phyloP scores from a whole-genome alignment of 1,284 basidiomycete species.

The Schizophyllum amplum region DNA sequence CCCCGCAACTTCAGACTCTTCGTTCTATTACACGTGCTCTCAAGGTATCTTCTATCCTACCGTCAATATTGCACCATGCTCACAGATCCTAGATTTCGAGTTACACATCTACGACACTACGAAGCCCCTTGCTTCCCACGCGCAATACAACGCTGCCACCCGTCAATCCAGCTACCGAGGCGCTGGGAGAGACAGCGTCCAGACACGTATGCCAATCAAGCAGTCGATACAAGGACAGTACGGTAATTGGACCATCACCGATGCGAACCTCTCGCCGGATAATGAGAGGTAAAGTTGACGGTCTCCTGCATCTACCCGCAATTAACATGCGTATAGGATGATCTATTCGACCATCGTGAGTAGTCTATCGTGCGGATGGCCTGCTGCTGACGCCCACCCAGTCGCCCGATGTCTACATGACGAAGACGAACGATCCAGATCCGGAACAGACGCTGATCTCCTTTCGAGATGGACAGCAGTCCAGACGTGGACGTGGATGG shows the following conservation, averaged over 20 bases:
- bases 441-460: slow-evolving; percentile 66
- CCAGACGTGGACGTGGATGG: slow-evolving; percentile 18
- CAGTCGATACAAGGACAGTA: slow-evolving; percentile 74
- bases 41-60: slow-evolving; percentile 42
- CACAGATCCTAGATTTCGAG: slow-evolving; percentile 58
- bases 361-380: neutral
- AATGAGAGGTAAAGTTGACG: slow-evolving; percentile 64
- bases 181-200: slow-evolving; percentile 18
- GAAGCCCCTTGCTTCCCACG: slow-evolving; percentile 29
- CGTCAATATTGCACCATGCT: slow-evolving; percentile 2
- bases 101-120: slow-evolving; percentile 85
- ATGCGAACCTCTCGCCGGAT: slow-evolving; percentile 87
- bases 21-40: slow-evolving; percentile 76
- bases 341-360: slow-evolving; percentile 86
- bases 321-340: slow-evolving; percentile 44
- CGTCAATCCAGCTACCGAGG: slow-evolving; percentile 23
- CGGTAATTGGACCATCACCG: slow-evolving; percentile 89
- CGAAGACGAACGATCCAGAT: slow-evolving; percentile 69
- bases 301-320: neutral
- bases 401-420: slow-evolving; percentile 77
- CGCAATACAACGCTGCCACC: slow-evolving; percentile 12
- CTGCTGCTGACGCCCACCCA: slow-evolving; percentile 12
- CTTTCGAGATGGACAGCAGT: slow-evolving; percentile 47
- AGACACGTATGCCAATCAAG: slow-evolving; percentile 66
- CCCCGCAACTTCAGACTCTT: slow-evolving; percentile 44